These are phyloP conservation scores for Areca catechu DNA, from an alignment of 176 grass and related monocot species.

Conservation along the genomic window DNA sequence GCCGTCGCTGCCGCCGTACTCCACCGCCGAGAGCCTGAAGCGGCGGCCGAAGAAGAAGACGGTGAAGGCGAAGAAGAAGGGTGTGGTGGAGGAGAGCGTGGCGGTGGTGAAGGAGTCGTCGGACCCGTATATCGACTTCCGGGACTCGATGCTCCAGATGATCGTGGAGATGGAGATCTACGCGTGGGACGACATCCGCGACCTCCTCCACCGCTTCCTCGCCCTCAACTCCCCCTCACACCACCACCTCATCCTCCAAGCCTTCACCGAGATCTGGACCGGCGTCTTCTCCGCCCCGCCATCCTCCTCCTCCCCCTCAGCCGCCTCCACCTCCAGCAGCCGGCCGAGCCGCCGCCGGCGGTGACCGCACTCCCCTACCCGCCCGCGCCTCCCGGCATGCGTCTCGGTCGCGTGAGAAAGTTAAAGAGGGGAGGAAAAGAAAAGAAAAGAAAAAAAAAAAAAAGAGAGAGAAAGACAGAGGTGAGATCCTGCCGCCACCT, in stretches of 20 bases:
- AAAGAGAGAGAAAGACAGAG: not conserved
- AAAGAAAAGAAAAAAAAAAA: too few species aligned
- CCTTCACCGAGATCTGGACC: constrained; percentile 84
- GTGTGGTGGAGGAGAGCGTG: constrained; percentile 37
- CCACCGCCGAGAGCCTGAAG: constrained; percentile 1
- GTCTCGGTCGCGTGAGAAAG: too few species aligned
- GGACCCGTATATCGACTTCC: constrained; percentile 73
- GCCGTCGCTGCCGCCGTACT: not conserved
- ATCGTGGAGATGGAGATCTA: constrained; percentile 88
- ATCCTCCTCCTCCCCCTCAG: constrained; percentile 1
- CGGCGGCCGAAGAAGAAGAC: constrained; percentile 21
- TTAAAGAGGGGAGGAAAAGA: too few species aligned
- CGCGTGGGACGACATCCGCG: constrained; percentile 70
- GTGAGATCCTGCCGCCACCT: constrained; percentile 84
- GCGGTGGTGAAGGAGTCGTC: constrained; percentile 96
- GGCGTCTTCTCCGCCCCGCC: constrained; percentile 22
- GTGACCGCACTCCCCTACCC: not conserved
- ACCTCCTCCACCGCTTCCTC: constrained; percentile 77
- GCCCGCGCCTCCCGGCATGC: not conserved
- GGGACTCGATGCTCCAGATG: constrained; percentile 92
- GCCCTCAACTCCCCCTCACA: constrained; percentile 76
- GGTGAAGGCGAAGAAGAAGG: not conserved
- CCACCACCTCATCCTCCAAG: constrained; percentile 90
- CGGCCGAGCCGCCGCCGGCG: not conserved
- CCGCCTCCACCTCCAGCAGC: not conserved